These are phyloP conservation scores for Kondoa malvinella DNA, from an alignment of 768 basidiomycete genomes.

Conservation along the genomic window DNA sequence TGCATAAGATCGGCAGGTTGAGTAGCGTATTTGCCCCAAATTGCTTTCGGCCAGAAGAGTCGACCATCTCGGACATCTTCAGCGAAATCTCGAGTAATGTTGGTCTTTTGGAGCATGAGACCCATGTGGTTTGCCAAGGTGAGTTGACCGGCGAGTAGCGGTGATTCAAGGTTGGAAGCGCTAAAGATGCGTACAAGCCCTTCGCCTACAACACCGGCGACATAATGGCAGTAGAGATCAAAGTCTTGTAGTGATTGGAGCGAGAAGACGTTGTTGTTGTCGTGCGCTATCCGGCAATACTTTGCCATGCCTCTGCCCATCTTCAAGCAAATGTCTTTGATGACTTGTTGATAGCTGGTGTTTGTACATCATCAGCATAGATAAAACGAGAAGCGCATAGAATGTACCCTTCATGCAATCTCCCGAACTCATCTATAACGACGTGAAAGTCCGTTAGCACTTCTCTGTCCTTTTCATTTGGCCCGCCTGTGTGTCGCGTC, in stretches of 20 bases:
- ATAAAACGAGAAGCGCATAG: not conserved
- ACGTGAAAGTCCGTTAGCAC: conserved; percentile 66
- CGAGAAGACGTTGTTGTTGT: conserved; percentile 44
- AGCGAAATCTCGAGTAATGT: conserved; percentile 86
- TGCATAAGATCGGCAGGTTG: conserved; percentile 38
- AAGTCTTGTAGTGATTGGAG: conserved; percentile 67
- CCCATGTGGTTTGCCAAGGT: conserved; percentile 88
- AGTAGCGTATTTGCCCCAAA: conserved; percentile 43
- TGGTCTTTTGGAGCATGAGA: conserved; percentile 90
- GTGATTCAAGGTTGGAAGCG: conserved; percentile 62
- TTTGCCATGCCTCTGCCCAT: conserved; percentile 95
- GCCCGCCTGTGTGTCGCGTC: conserved; percentile 39
- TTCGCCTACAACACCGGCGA: conserved; percentile 93
- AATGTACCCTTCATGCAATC: conserved; percentile 45
- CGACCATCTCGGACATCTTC: conserved; percentile 74
- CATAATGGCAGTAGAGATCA: conserved; percentile 96
- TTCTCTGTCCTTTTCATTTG: conserved; percentile 70
- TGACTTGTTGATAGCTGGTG: conserved; percentile 49
- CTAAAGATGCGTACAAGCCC: conserved; percentile 77
- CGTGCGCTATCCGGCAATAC: conserved; percentile 61
- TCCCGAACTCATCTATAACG: conserved; percentile 62
- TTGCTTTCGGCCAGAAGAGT: conserved; percentile 87
- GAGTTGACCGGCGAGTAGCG: conserved; percentile 59
- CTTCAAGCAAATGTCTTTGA: conserved; percentile 62
- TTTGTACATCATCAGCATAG: not conserved